These are phyloP conservation scores for Xerocomus minutiporus DNA, from an alignment of 1,284 basidiomycete species.

Conservation along the genomic window DNA sequence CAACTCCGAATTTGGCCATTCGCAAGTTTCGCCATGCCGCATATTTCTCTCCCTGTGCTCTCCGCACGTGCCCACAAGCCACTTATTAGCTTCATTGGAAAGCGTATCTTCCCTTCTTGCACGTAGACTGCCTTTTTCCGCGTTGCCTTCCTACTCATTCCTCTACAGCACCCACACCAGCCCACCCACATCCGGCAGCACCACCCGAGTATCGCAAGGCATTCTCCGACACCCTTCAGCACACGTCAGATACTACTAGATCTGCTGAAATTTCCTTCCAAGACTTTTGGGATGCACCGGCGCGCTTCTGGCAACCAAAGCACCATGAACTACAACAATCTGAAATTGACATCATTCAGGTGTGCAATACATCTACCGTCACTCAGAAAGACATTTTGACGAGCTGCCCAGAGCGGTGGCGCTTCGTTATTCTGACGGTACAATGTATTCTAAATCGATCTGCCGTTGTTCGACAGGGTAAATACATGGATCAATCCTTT, in stretches of 20 bases:
- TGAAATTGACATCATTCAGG: slow-evolving; percentile 79
- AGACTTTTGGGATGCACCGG: slow-evolving; percentile 80
- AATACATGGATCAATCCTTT: slow-evolving; percentile 63
- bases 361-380: slow-evolving; percentile 36
- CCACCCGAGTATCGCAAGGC: slow-evolving; percentile 63
- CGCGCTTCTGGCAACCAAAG: slow-evolving; percentile 61
- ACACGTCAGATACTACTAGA: slow-evolving; percentile 35
- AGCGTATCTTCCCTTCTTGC: slow-evolving; percentile 60
- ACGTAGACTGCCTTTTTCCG: slow-evolving; percentile 19
- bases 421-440: slow-evolving; percentile 49
- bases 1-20: slow-evolving; percentile 5
- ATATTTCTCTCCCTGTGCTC: slow-evolving; percentile 11
- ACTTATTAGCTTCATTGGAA: slow-evolving; percentile 78
- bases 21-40: slow-evolving; percentile 14
- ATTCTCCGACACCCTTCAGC: slow-evolving; percentile 58
- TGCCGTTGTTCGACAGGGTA: not conserved
- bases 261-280: slow-evolving; percentile 40
- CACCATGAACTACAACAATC: slow-evolving; percentile 52
- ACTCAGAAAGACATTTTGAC: slow-evolving; percentile 6
- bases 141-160: slow-evolving; percentile 6
- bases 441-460: not conserved
- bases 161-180: slow-evolving; percentile 49
- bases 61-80: slow-evolving; percentile 51
- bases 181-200: slow-evolving; percentile 73
- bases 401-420: slow-evolving; percentile 59